Base-by-base conservation (phyloP, 306 rosid genomes). In the Aeschynomene evenia region DNA sequence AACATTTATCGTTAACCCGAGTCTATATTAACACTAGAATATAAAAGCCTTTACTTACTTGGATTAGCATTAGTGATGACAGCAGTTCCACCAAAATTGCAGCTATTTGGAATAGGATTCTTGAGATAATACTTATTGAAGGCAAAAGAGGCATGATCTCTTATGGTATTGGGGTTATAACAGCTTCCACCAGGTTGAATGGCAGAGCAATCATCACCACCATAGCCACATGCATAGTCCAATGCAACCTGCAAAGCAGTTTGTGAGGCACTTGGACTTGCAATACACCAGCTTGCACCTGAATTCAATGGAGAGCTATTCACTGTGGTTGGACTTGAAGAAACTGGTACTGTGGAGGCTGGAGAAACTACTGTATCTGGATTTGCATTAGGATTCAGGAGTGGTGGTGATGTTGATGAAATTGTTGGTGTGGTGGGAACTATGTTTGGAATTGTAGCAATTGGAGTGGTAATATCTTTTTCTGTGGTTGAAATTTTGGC, bases 211-310 rank as follows among this genome's bases (percentile, higher is more conserved):
- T 88, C 97, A 40, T 80, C 73, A 20, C 88, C 89, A 59, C 88
- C 95, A 72, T 72, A 70, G 31, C 97, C 97, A 76, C 97, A 91
- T 11, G 95, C 95, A 84, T 88, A 91, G 72, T 91, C 97, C 83
- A 91, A 66, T 67, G 97, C 97, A 70, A 86, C 92, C 77, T 91
- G 97, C 34, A 91, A 68, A 2, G 80, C 66, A 39, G 34, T 67
- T 28, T 73, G 77, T 48, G 97, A 79, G 9, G 88, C 85, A 77
- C 80, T 70, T 55, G 82, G 90, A 62, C 90, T 83, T 57, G 95
- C 87, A 74, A 88, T 80, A n/a, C 97, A 91, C 95, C 95, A 88
- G 70, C 97, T 88, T 28, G 76, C 79, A 33, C 89, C 89, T 2
- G 76, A 53, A 42, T 82, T 42, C 4, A 71, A 10, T 3, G 91